Conservation (phyloP, 2,329 filamentous ascomycete species). For the Dothiorella sarmentorum region DNA sequence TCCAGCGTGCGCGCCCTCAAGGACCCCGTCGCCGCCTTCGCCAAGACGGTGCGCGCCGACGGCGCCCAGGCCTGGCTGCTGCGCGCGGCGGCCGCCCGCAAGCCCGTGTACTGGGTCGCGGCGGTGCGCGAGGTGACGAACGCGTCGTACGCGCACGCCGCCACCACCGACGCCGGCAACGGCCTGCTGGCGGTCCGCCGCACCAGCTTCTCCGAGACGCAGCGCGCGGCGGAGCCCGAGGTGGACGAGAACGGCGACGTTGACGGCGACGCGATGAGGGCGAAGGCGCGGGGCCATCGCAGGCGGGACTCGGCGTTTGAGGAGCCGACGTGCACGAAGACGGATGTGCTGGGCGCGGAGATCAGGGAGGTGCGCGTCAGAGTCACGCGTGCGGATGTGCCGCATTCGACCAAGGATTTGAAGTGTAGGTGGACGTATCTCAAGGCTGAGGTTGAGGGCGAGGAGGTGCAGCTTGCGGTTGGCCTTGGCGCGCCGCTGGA, state of each 20-base stretch:
- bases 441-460: not conserved
- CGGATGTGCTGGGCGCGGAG: constrained; percentile 16
- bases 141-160: constrained; percentile 8
- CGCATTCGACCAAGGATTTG: not conserved
- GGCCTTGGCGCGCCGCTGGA: constrained; percentile 10
- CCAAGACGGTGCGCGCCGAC: not conserved
- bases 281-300: not conserved
- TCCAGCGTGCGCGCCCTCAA: constrained; percentile 4
- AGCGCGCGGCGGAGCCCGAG: not conserved
- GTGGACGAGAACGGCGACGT: constrained; percentile 10
- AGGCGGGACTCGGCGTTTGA: constrained; percentile 13
- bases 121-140: constrained; percentile 13
- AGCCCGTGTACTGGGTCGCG: constrained; percentile 9
- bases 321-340: constrained; percentile 17
- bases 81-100: not conserved
- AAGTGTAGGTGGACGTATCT: constrained; percentile 9
- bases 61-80: constrained; percentile 1
- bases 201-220: not conserved
- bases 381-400: not conserved
- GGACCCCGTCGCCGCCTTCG: constrained; percentile 4
- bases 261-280: constrained; percentile 3
- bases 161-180: constrained; percentile 6
- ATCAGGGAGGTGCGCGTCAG: constrained; percentile 7
- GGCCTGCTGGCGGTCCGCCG: constrained; percentile 9
- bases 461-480: constrained; percentile 7